phyloP scores from a whole-genome alignment of 768 basidiomycete species.

The Trametes sanguinea region DNA sequence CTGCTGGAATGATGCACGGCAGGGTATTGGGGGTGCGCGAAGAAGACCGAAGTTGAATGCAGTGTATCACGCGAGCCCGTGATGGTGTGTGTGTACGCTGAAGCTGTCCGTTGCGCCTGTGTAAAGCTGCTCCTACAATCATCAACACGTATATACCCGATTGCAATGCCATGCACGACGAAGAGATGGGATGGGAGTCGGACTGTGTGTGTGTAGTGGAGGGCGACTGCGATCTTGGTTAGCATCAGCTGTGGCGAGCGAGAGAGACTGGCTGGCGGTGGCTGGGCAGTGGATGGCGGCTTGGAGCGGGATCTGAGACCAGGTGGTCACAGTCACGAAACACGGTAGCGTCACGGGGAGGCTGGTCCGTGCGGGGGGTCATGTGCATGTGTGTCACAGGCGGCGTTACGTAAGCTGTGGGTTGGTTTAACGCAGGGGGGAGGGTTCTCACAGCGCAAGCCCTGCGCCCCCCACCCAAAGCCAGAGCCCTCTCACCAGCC shows the following conservation, averaged over 20 bases:
- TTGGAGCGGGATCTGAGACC: conserved; percentile 3
- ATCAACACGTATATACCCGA: neutral
- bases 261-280: neutral
- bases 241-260: neutral
- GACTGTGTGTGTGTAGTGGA: too few relatives aligned
- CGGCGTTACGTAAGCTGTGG: conserved; percentile 22
- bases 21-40: neutral
- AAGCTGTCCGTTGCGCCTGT: neutral
- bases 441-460: conserved; percentile 18
- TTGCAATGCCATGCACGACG: conserved; percentile 1
- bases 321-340: conserved; percentile 21
- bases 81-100: neutral
- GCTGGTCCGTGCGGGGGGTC: conserved; percentile 27
- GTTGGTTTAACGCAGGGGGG: conserved; percentile 19
- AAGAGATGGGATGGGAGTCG: neutral
- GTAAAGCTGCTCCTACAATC: neutral
- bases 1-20: conserved; percentile 10
- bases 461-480: conserved; percentile 24
- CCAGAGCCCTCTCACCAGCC: conserved; percentile 28
- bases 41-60: neutral
- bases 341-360: conserved; percentile 18
- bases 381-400: conserved; percentile 24
- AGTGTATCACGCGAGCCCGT: neutral
- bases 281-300: neutral
- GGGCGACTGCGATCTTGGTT: conserved; percentile 5